Conservation (phyloP, 257 asterid genomes). For the Leptodermis oblonga region DNA sequence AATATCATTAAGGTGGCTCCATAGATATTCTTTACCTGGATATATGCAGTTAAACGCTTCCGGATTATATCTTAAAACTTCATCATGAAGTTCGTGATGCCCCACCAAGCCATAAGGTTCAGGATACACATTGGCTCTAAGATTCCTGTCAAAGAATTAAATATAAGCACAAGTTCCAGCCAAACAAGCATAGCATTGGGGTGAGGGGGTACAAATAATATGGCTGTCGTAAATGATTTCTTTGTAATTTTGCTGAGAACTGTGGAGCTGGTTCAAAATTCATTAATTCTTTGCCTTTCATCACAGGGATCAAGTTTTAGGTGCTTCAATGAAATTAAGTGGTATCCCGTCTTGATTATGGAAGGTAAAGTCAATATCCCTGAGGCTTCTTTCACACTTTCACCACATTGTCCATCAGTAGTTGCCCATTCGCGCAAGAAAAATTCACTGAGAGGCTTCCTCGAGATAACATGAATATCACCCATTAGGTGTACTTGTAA, state of each 20-base stretch:
- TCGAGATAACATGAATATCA: background rate
- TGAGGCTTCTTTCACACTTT: background rate
- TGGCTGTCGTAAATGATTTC: background rate
- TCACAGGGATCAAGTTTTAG: background rate
- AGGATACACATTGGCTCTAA: slow-evolving; percentile 56
- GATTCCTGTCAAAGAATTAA: slow-evolving; percentile 53
- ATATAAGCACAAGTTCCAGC: slow-evolving; percentile 17
- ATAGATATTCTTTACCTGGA: slow-evolving; percentile 67
- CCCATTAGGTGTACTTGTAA: background rate
- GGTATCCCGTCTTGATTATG: background rate
- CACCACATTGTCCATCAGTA: background rate
- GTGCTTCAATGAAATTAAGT: background rate
- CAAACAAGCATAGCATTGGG: background rate
- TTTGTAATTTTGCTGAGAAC: background rate
- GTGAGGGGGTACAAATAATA: background rate
- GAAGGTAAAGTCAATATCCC: background rate
- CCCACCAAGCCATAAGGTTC: slow-evolving; percentile 42
- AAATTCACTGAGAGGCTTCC: background rate
- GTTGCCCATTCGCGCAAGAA: background rate
- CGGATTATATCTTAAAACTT: slow-evolving; percentile 63
- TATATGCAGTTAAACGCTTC: slow-evolving; percentile 49
- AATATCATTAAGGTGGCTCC: slow-evolving; percentile 13
- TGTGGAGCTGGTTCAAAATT: background rate
- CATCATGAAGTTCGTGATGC: slow-evolving; percentile 51
- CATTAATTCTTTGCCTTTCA: background rate